Evolutionary conservation across 2,329 filamentous ascomycete species (phyloP), one percentile per base, ranked within the genome.

Genomic region (Tetracladium maxilliforme): DNA sequence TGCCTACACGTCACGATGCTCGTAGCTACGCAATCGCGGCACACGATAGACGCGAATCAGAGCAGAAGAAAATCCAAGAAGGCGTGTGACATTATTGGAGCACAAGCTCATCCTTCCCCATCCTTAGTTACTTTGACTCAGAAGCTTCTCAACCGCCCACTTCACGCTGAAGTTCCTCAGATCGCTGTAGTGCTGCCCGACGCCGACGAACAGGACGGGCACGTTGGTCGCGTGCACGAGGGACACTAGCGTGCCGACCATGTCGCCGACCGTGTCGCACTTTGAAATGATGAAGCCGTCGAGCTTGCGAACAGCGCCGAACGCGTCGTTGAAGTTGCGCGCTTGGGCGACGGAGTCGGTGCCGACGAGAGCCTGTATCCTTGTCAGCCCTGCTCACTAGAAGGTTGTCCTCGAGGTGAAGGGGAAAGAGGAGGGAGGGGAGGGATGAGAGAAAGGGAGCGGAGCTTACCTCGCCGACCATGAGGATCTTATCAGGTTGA

Each of bases 211-310:
- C 8, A 95, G 65, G 12, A 98, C 84, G 0, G 92, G 92, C 22
- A 98, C 92, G 15, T 87, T 83, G 4, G 92, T 98, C 4, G 90
- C 87, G 54, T 95, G 87, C 19, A 98, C 87, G 61, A 98, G 87
- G 47, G 82, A 93, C 33, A 98, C 90, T 34, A 98, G 60, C 4
- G 87, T 94, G 38, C 68, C 84, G 21, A 94, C 84, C 86, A 95
- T 95, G 54, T 94, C 87, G n/a, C 90, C 92, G 19, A 98, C 92
- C 0, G 90, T 98, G 55, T 98, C 90, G 49, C 90, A 95, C 54
- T 98, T 98, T 32, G 78, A 87, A 40, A 98, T 94, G 46, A 98
- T 93, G 52, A 98, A 98, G 6, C 90, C 90, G 52, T 98, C 92
- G 19, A 98, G 64, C 15, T 70, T 69, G 29, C 87, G 64, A 10